Evolutionary conservation across 257 asterid genomes (phyloP), one percentile per base, ranked within the genome.

Genomic region (Penstemon barbatus): DNA sequence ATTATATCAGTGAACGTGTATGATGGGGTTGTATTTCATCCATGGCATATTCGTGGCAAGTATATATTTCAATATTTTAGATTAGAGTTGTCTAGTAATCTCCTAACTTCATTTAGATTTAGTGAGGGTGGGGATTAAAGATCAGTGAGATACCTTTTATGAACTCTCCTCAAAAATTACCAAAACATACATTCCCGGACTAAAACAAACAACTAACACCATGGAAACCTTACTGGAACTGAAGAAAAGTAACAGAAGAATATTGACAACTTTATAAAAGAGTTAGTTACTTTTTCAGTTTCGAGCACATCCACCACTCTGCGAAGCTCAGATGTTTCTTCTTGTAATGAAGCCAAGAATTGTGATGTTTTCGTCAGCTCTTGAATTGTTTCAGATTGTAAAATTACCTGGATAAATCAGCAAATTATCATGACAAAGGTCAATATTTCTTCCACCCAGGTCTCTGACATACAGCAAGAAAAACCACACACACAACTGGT

Each of bases 311-410:
- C 88, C 57, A 78, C 81, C 71, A 72, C 74, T 82, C 84, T 84
- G 70, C 81, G 95, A 69, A 93, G 92, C 80, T 85, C 84, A 75
- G 91, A 85, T 69, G 84, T 78, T 78, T 88, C 96, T 54, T 74
- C 87, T 69, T 90, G 96, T 8, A 78, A 72, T 25, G 82, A 67
- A 79, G 91, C 83, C 84, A 91, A 79, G 42, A 95, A 88, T 66
- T 86, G 84, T 3, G 99, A 93, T 19, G 99, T 89, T 85, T 79
- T 89, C 7, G 88, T 93, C 87, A 93, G 75, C 79, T 93, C 97
- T 75, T 93, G 95, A 80, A 93, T 93, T 63, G 99, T 93, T 71
- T 89, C 96, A 5, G 97, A 93, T 73, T 90, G 99, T 44, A 90
- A 81, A 72, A 90, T 80, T 69, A 93, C 96, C 96, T 91, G 77